Evolutionary conservation across 1,284 basidiomycete genomes (phyloP).

Genomic region (Trichosporon coremiiforme): DNA sequence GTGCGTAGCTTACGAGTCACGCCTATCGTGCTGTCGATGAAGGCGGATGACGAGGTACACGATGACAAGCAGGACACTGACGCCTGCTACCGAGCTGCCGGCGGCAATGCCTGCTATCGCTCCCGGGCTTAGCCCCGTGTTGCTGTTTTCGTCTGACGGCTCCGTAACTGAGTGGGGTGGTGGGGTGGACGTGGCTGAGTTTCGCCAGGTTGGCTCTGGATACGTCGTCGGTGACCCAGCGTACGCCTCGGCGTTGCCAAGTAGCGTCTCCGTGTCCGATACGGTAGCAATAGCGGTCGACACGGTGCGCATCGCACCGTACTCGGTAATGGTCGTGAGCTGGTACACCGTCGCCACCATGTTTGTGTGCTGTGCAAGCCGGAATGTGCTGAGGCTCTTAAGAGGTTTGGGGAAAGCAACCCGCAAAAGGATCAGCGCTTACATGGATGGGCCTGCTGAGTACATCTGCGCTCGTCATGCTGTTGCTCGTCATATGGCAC

Average conservation of each 20-base stretch:
- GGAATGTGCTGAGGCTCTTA: too few species aligned
- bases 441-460: background rate
- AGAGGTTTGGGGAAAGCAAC: background rate
- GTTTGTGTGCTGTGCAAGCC: too few species aligned
- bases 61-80: background rate
- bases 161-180: background rate
- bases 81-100: background rate
- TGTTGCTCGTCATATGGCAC: background rate
- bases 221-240: background rate
- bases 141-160: background rate
- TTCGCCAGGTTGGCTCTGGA: background rate
- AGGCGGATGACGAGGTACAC: background rate
- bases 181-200: too few species aligned
- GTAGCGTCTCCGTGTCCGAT: background rate
- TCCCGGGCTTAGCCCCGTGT: background rate
- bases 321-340: background rate
- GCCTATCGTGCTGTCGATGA: background rate
- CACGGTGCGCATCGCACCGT: background rate
- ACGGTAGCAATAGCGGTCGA: background rate
- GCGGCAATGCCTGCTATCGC: background rate
- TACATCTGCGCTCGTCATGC: background rate
- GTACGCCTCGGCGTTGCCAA: background rate
- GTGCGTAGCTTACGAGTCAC: background rate
- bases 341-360: background rate
- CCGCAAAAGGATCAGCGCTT: background rate